A percentile compares a stretch with the other conserved stretches of the same genome.
Conservation (phyloP, 306 rosid genomes). For the Medicago ruthenica region DNA sequence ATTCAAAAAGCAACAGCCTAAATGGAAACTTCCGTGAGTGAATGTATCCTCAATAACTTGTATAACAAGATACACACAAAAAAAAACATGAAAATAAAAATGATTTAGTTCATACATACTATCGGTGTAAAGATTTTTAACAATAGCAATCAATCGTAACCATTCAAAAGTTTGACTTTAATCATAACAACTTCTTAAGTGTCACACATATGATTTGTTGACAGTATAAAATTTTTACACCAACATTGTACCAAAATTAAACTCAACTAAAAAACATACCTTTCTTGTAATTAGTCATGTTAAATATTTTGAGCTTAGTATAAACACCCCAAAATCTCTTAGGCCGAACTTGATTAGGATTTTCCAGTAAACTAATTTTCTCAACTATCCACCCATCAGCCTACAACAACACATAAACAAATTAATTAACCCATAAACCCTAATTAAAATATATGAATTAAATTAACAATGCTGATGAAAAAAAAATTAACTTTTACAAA, state of each 20-base stretch:
- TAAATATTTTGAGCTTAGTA: slow-evolving; percentile 93
- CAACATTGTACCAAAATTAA: no score
- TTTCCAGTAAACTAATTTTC: slow-evolving; percentile 88
- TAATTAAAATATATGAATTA: neutral
- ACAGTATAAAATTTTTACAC: no score
- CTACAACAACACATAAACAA: slow-evolving; percentile 47
- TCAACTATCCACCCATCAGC: slow-evolving; percentile 98
- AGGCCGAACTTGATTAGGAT: slow-evolving; percentile 94
- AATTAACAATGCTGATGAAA: neutral
- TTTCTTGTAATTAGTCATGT: slow-evolving; percentile 91
- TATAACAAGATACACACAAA: neutral
- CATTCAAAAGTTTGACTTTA: no score
- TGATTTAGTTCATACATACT: no score
- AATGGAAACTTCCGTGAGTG: neutral
- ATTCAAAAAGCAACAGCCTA: slow-evolving; percentile 27
- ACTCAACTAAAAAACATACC: slow-evolving; percentile 49
- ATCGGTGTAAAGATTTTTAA: no score
- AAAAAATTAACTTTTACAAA: neutral
- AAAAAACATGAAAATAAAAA: neutral
- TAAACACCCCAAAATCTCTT: slow-evolving; percentile 98
- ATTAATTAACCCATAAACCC: neutral
- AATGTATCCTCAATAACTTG: slow-evolving; percentile 7
- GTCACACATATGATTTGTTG: no score
- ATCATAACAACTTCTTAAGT: no score
- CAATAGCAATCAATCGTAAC: no score